Evolutionary conservation across 306 rosid species (phyloP).

Genomic region (Astragalus membranaceus): DNA sequence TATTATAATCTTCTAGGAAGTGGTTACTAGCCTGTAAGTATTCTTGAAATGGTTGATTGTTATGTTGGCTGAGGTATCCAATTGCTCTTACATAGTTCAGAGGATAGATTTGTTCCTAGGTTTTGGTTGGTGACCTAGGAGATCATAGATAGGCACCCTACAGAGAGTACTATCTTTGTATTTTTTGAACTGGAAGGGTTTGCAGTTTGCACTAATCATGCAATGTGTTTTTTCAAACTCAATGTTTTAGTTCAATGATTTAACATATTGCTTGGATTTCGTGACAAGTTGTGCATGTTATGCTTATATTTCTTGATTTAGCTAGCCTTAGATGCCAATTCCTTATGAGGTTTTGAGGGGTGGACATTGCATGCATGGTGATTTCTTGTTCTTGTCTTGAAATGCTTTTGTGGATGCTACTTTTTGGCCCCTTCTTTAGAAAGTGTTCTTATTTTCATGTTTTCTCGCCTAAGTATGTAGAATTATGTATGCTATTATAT

Average conservation of each 20-base stretch:
- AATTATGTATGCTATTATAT: not conserved
- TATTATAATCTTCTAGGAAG: not conserved
- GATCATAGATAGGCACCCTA: not conserved
- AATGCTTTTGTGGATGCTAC: not conserved
- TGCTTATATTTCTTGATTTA: conserved; percentile 1
- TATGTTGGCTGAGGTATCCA: not conserved
- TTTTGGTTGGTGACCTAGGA: not conserved
- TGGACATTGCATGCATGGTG: not conserved
- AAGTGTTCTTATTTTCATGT: not conserved
- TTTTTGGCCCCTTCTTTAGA: not conserved
- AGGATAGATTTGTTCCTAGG: not conserved
- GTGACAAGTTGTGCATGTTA: not conserved
- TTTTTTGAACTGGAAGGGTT: not conserved
- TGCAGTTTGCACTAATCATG: not conserved
- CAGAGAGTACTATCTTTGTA: not conserved
- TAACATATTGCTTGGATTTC: not conserved
- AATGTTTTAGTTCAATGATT: not conserved
- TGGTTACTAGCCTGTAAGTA: not conserved
- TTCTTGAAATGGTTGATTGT: not conserved
- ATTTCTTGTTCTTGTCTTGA: conserved; percentile 4
- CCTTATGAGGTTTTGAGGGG: not conserved
- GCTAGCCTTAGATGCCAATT: not conserved
- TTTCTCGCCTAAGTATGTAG: not conserved
- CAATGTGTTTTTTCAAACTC: not conserved
- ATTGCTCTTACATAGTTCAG: not conserved